Evolutionary conservation across 192 early-diverging fungal genomes (phyloP), one percentile per base, ranked within the genome.

Genomic region (Linnemannia elongata): DNA sequence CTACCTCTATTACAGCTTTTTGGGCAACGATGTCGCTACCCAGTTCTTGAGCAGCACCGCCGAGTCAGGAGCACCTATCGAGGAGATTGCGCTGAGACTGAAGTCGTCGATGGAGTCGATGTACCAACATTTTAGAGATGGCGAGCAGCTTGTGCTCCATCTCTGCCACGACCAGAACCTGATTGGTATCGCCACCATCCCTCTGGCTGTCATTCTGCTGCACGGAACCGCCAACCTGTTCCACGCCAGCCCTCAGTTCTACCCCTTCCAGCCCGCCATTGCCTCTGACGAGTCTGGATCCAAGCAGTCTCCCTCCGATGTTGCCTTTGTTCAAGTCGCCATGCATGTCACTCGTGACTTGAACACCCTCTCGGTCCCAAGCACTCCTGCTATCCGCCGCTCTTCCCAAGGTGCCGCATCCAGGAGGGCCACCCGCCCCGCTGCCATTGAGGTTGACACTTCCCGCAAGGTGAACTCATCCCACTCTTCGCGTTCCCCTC

Each of bases 171-270:
- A 83, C 47, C 52, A 72, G 41, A 80, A 90, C 57, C 80, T 88
- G 33, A 88, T 90, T 49, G 89, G 83, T 33, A 88, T 82, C n/a
- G 81, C 89, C 36, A 88, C 83, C 7, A 88, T 90, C 73, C 89
- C 89, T 8, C 69, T 90, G 44, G 88, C 87, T 18, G 85, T 81
- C 52, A 87, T 87, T 47, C 57, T 87, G 15, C 54, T 87, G 8
- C 85, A 87, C 49, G 85, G 85, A 38, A 87, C 85, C 39, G 85
- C 85, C 33, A 87, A 87, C 45, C 41, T 87, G 49, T 87, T 87
- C 72, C 85, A 87, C 68, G 85, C 85, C 24, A 76, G 85, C 41
- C 79, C 85, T 20, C 75, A 87, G 76, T 87, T 72, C 27, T 87
- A 87, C 55, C 76, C 85, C 20, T 78, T 87, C 76, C 38, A 81